Evolutionary conservation across 495 filamentous ascomycete species (phyloP).

Genomic region (Penicillium macrosclerotiorum): DNA sequence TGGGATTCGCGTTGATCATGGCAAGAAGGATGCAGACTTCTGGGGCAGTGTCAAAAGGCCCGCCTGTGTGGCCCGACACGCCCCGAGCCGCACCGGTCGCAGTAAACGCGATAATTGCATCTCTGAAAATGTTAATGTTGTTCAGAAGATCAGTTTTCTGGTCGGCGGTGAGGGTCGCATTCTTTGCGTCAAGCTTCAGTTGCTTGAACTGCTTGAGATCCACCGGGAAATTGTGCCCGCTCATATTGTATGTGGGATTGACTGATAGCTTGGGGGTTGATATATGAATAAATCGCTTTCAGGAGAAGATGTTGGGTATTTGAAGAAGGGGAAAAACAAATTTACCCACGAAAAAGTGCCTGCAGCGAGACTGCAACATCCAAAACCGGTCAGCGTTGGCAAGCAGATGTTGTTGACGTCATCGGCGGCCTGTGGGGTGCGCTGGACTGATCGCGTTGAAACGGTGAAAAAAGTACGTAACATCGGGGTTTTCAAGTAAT

Average conservation of each 20-base stretch:
- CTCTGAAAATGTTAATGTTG: slow-evolving; percentile 41
- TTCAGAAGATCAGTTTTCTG: slow-evolving; percentile 35
- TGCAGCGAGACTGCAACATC: no score
- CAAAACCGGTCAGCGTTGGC: no score
- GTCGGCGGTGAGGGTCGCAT: slow-evolving; percentile 25
- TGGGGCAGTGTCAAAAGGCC: slow-evolving; percentile 42
- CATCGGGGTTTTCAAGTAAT: no score
- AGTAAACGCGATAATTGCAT: slow-evolving; percentile 41
- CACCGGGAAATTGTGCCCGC: slow-evolving; percentile 32
- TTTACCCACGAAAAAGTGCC: no score
- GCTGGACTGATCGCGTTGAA: no score
- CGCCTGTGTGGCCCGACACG: slow-evolving; percentile 38
- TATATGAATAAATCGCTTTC: not conserved
- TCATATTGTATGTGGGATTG: not conserved
- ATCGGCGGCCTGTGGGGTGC: no score
- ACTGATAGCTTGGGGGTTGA: not conserved
- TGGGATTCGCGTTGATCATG: slow-evolving; percentile 35
- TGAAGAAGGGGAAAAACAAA: no score
- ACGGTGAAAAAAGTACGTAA: no score
- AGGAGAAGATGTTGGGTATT: not conserved
- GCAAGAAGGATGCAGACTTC: slow-evolving; percentile 40
- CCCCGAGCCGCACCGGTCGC: slow-evolving; percentile 39
- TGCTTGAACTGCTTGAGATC: slow-evolving; percentile 41
- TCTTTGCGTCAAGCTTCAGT: slow-evolving; percentile 35
- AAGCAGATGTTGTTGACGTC: no score